Base-by-base conservation (phyloP, 139 green algal genomes). In the Chlorella vulgaris region DNA sequence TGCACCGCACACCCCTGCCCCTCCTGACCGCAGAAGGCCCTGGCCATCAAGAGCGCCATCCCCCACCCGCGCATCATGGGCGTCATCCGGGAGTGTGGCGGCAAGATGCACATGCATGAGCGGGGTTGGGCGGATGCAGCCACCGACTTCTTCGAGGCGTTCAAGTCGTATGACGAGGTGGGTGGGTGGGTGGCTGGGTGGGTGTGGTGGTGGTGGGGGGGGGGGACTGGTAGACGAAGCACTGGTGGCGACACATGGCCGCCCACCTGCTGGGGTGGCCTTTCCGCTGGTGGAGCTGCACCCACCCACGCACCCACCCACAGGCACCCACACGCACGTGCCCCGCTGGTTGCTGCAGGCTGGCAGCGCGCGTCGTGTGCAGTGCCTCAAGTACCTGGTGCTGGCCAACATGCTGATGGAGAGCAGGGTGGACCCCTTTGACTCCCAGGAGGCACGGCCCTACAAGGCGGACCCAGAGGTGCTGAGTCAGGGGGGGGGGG, bases 141-240 rank as follows among this genome's bases (percentile, higher is more conserved):
- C 55, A 99, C 96, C 4, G 96, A 98, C 87, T 99, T 99, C 84
- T 99, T 99, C 84, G 96, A 99, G 91, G 97, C 96, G 1, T 99
- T 99, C 92, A 99, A 99, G 90, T 93, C 83, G 36, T 99, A 98
- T 80, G 96, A 99, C 74, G 96, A 99, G 87, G 96, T 95, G 95
- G 65, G 90, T 84, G 13, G 53, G 53, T 15, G 39, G 15, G 15
- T 65, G 58, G 10, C 8, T 65, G 58, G 58, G 58, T 24, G 58
- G 58, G 8, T 71, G 65, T 7, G 21, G 22, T 13, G 7, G 33
- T 40, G 65, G 65, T 43, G 65, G 65, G 65, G 65, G 28, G 47
- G 47, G 15, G 47, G 47, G 47, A 15, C n/a, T n/a, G n/a, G n/a
- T n/a, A n/a, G n/a, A n/a, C n/a, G n/a, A n/a, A n/a, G n/a, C n/a